Conservation (phyloP, 495 filamentous ascomycete species). For the Penicillium cataractarum region DNA sequence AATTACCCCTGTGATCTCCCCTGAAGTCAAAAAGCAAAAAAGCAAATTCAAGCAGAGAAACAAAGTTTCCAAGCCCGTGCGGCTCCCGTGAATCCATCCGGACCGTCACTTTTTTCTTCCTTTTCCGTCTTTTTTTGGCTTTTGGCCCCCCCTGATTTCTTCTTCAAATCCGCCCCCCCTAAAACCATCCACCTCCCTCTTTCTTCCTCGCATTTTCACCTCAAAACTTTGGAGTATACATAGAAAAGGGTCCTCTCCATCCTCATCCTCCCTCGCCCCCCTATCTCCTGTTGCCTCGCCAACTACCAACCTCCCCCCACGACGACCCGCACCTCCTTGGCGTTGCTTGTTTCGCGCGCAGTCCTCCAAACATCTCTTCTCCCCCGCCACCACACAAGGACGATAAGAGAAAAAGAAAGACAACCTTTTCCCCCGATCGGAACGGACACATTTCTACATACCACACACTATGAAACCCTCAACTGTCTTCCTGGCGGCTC, state of each 20-base stretch:
- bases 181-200: background rate
- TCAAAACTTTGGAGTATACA: too few relatives aligned
- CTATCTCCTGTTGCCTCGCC: slow-evolving; percentile 30
- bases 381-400: background rate
- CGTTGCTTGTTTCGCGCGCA: slow-evolving; percentile 33
- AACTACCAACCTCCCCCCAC: slow-evolving; percentile 24
- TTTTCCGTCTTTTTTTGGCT: slow-evolving; percentile 15
- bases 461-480: slow-evolving; percentile 39
- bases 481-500: slow-evolving; percentile 29
- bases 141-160: background rate
- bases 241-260: background rate
- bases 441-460: background rate
- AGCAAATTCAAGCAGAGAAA: background rate
- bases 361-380: background rate
- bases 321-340: slow-evolving; percentile 32
- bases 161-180: background rate
- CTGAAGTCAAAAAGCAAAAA: background rate
- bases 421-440: background rate
- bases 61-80: background rate
- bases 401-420: slow-evolving; percentile 5
- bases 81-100: background rate
- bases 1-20: too few relatives aligned
- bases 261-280: background rate
- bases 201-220: background rate
- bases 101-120: too few relatives aligned